Conservation (phyloP, 805 yeast genomes). For the Sungouiozyma intestinalis region DNA sequence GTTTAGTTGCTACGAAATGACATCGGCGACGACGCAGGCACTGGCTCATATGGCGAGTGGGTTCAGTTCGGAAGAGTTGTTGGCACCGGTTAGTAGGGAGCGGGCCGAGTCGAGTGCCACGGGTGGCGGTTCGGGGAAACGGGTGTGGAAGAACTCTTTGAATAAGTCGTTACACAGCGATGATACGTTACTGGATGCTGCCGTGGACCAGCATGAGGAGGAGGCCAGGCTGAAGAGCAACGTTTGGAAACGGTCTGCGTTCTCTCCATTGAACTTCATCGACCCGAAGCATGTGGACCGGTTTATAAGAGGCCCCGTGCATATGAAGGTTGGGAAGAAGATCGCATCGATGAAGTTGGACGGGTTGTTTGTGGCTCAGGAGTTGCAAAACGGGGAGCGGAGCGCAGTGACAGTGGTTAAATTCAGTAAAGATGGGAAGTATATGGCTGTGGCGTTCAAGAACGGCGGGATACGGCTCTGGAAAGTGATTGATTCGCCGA, state of each 20-base stretch:
- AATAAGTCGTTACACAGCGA: neutral
- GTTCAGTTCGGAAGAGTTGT: neutral
- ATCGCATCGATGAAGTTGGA: slow-evolving; percentile 38
- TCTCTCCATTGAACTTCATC: slow-evolving; percentile 16
- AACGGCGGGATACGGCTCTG: slow-evolving; percentile 60
- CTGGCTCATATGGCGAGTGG: neutral
- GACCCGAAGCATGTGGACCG: slow-evolving; percentile 32
- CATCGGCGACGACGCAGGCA: neutral
- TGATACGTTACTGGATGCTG: neutral
- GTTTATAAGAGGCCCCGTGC: slow-evolving; percentile 43
- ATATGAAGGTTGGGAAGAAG: slow-evolving; percentile 40
- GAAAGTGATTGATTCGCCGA: slow-evolving; percentile 68
- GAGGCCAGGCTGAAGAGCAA: neutral
- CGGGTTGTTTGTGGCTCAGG: slow-evolving; percentile 57
- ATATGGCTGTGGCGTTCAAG: slow-evolving; percentile 75
- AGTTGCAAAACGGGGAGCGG: slow-evolving; percentile 23
- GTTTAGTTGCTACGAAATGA: neutral
- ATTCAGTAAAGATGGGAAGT: slow-evolving; percentile 74
- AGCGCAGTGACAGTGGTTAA: slow-evolving; percentile 20
- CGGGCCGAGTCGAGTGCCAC: neutral
- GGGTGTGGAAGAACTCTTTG: neutral
- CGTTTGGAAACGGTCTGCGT: neutral
- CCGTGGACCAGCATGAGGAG: too few relatives aligned
- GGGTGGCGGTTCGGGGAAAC: neutral
- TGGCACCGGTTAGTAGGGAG: neutral